Conservation (phyloP, 306 rosid genomes). For the Biancaea sappan region DNA sequence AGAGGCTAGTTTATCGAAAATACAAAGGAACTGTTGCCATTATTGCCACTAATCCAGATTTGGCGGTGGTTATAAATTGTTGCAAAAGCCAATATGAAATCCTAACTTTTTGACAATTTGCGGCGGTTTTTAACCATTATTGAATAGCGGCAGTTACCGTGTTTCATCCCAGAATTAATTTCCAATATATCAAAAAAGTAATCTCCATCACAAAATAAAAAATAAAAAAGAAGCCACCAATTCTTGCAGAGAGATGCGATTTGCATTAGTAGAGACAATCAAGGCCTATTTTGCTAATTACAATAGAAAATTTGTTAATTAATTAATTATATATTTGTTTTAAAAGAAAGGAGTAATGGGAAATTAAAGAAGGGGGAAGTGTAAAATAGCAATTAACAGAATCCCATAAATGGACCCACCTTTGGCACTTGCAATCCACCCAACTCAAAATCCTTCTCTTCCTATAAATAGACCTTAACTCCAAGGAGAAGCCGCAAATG, state of each 20-base stretch:
- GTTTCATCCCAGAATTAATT: too few relatives aligned
- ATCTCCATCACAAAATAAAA: too few relatives aligned
- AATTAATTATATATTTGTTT: too few relatives aligned
- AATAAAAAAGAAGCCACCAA: background rate
- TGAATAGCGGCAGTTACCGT: too few relatives aligned
- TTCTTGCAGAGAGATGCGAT: conserved; percentile 21
- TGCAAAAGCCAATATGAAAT: too few relatives aligned
- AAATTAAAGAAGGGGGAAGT: conserved; percentile 6
- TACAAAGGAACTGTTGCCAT: too few relatives aligned
- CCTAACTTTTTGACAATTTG: too few relatives aligned
- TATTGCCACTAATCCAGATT: too few relatives aligned
- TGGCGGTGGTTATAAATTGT: too few relatives aligned
- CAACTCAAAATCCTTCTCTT: conserved; percentile 39
- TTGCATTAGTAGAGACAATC: background rate
- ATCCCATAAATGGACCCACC: conserved; percentile 39
- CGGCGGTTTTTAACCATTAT: too few relatives aligned
- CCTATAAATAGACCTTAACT: conserved; percentile 61
- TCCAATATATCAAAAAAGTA: background rate
- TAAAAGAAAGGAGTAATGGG: background rate
- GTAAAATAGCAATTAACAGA: conserved; percentile 32
- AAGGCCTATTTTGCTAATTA: conserved; percentile 30
- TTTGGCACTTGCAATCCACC: conserved; percentile 54
- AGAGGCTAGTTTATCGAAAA: too few relatives aligned
- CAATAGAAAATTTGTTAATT: background rate
- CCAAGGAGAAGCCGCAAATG: too few relatives aligned